phyloP scores from a whole-genome alignment of 2,329 filamentous ascomycete species.

The Davidsoniella neocaledoniae region DNA sequence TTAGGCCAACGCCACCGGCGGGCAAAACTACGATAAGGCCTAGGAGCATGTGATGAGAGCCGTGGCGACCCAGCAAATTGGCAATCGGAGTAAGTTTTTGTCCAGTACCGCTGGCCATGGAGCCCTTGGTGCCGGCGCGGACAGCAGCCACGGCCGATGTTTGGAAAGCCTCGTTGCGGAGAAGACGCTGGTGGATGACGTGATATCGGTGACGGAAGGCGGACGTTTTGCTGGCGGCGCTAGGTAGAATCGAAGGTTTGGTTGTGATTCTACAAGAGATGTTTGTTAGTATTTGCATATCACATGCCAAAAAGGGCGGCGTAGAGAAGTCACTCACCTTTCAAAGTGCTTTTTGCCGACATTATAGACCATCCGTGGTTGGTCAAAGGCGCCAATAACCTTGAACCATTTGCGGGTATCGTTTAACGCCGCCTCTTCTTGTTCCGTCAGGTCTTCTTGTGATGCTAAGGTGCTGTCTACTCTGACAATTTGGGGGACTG shows the following conservation, averaged over 20 bases:
- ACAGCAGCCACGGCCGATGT: constrained; percentile 54
- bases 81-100: constrained; percentile 82
- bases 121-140: constrained; percentile 33
- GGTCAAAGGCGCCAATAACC: constrained; percentile 67
- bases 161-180: constrained; percentile 89
- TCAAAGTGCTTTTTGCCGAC: constrained; percentile 81
- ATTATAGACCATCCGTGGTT: constrained; percentile 66
- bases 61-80: constrained; percentile 60
- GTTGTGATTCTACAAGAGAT: constrained; percentile 32
- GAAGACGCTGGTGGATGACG: constrained; percentile 75
- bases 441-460: constrained; percentile 37
- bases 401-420: constrained; percentile 74
- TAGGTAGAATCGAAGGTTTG: constrained; percentile 56
- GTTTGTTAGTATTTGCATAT: constrained; percentile 10
- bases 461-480: constrained; percentile 47
- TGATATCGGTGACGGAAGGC: constrained; percentile 85
- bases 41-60: constrained; percentile 70
- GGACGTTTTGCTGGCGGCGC: constrained; percentile 63
- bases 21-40: constrained; percentile 69
- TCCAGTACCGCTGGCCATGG: constrained; percentile 46
- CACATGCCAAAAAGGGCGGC: background rate
- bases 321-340: constrained; percentile 28
- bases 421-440: constrained; percentile 37
- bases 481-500: constrained; percentile 16
- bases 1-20: constrained; percentile 65